Evolutionary conservation across 2,329 filamentous ascomycete species (phyloP), one percentile per base, ranked within the genome.

Genomic region (Alternaria sp.): DNA sequence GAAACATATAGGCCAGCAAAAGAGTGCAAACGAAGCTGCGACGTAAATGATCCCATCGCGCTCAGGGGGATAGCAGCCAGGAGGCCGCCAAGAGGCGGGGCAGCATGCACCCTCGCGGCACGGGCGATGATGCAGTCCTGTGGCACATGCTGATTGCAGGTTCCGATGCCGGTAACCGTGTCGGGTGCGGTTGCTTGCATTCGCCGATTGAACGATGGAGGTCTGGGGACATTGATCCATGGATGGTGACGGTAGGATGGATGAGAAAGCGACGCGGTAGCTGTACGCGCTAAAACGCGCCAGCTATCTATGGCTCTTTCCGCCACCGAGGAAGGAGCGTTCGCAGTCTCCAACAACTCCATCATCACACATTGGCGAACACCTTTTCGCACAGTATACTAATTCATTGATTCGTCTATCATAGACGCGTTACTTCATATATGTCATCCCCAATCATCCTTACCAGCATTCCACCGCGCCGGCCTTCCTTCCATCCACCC

Each of bases 361-460:
- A 6, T 2, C 0, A 28, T 30, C 26, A 30, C 26, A 14, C 26
- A 50, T 4, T 2, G 2, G 9, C 26, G 6, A 10, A 21, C 6
- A 5, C 3, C 1, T 14, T 11, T 2, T 18, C 30, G 26, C 47
- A 11, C 49, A n/a, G 18, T 43, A 21, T 55, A 43, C 26, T 25
- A 44, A 12, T 49, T 63, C 60, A n/a, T 60, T 25, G 45, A 63
- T 63, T 63, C 61, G 50, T 63, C 61, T 60, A 63, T 60, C 61
- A 23, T 63, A 50, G 45, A 57, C 60, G 54, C 60, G 55, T 59
- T 37, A 57, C 21, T 62, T 63, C 60, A 28, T 63, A 49, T 41
- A 44, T 41, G 54, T 44, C 57, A 37, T 60, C 49, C 44, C n/a
- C 55, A 41, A 21, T 50, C 49, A 11, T 58, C 47, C 33, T 12